These are phyloP conservation scores for Cladosporium sp. DNA, from an alignment of 2,329 filamentous ascomycete genomes.

Conservation along the genomic window DNA sequence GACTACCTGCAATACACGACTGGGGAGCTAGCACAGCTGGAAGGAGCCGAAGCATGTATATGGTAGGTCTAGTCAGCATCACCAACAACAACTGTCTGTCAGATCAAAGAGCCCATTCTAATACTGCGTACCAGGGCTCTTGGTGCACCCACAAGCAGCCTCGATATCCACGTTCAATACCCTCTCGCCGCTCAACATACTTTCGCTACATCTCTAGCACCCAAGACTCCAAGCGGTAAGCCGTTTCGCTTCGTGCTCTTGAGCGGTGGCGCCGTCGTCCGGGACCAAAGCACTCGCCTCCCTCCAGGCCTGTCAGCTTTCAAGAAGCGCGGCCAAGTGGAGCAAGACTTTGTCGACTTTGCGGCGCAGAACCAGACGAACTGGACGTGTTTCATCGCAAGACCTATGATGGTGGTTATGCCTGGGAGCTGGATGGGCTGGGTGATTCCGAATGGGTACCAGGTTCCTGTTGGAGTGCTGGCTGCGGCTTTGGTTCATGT, in stretches of 20 bases:
- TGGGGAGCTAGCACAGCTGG: constrained; percentile 35
- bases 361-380: constrained; percentile 18
- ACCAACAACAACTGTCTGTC: not conserved
- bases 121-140: constrained; percentile 30
- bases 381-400: constrained; percentile 25
- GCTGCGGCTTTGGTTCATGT: constrained; percentile 20
- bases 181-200: constrained; percentile 30
- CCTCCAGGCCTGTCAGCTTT: not conserved
- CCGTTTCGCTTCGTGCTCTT: constrained; percentile 39
- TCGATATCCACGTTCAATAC: constrained; percentile 33
- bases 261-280: constrained; percentile 31
- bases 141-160: constrained; percentile 21
- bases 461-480: constrained; percentile 21
- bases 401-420: constrained; percentile 21
- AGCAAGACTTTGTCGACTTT: constrained; percentile 24
- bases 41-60: constrained; percentile 40
- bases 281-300: constrained; percentile 29
- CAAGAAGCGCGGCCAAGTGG: constrained; percentile 19
- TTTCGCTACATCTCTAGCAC: constrained; percentile 24
- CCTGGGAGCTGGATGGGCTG: constrained; percentile 14
- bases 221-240: constrained; percentile 17
- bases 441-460: constrained; percentile 12
- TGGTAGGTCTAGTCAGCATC: constrained; percentile 27
- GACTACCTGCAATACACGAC: constrained; percentile 51
- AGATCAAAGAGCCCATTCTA: too few species aligned